phyloP scores from a whole-genome alignment of 495 filamentous ascomycete species.

The Aspergillus asperescens region DNA sequence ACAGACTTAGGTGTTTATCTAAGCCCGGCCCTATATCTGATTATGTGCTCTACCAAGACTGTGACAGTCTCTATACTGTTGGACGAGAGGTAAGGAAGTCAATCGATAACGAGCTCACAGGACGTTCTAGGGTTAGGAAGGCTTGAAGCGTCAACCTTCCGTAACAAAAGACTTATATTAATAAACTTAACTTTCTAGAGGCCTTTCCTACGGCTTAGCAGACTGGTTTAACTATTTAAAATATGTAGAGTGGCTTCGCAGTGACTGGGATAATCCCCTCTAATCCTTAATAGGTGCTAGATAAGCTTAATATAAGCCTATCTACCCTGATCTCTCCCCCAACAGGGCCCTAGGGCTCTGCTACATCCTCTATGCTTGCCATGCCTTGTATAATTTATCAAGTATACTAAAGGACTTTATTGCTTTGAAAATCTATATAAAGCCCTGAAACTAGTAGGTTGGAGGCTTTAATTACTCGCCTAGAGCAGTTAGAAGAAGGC shows the following conservation, averaged over 20 bases:
- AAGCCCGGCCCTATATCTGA: no score
- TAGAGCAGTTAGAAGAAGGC: slow-evolving; percentile 33
- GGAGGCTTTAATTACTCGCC: slow-evolving; percentile 49
- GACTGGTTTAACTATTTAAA: slow-evolving; percentile 6
- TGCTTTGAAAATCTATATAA: slow-evolving; percentile 13
- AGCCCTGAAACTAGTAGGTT: slow-evolving; percentile 49
- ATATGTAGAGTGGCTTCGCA: slow-evolving; percentile 14
- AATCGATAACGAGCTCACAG: no score
- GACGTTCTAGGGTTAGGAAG: no score
- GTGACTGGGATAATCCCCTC: slow-evolving; percentile 3
- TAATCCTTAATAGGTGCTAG: slow-evolving; percentile 4
- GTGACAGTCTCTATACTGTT: no score
- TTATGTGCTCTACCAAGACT: no score
- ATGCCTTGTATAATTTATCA: background rate
- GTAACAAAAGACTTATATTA: no score
- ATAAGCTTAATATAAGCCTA: background rate
- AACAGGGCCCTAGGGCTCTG: background rate
- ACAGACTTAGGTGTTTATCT: no score
- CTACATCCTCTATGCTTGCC: background rate
- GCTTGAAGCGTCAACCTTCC: no score
- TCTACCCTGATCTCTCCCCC: background rate
- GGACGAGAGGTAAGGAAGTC: no score
- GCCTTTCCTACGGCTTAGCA: slow-evolving; percentile 5
- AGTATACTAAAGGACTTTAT: background rate
- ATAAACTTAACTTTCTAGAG: slow-evolving; percentile 17